Evolutionary conservation across 2,329 filamentous ascomycete species (phyloP).

Genomic region (Botrytis squamosa): DNA sequence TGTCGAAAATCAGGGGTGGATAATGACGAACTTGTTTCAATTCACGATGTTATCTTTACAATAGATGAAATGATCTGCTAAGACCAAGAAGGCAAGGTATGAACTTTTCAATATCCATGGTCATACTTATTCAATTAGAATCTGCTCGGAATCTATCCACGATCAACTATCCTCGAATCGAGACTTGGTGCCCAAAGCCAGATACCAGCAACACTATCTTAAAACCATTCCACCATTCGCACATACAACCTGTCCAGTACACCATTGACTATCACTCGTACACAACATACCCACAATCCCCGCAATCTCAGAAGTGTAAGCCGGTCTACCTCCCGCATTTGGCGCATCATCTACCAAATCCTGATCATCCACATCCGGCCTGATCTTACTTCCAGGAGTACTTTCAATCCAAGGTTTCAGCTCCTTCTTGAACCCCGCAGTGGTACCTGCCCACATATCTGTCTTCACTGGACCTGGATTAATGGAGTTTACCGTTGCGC

Average conservation of each 20-base stretch:
- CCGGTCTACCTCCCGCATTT: conserved; percentile 57
- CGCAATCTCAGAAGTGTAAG: conserved; percentile 68
- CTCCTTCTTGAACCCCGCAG: conserved; percentile 55
- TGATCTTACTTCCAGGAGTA: conserved; percentile 62
- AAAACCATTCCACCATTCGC: conserved; percentile 76
- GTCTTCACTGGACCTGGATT: conserved; percentile 65
- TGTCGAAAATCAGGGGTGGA: neutral
- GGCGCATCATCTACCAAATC: conserved; percentile 59
- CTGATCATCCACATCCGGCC: conserved; percentile 60
- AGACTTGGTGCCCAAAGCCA: neutral
- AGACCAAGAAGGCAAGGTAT: neutral
- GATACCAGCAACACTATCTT: neutral
- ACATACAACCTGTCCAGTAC: conserved; percentile 75
- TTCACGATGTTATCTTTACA: neutral
- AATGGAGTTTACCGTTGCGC: conserved; percentile 63
- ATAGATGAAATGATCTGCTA: neutral
- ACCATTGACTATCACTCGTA: conserved; percentile 69
- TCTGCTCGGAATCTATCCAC: neutral
- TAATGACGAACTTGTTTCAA: neutral
- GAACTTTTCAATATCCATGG: neutral
- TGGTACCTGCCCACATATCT: conserved; percentile 63
- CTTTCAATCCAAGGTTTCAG: conserved; percentile 61
- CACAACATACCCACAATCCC: conserved; percentile 77
- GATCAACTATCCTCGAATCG: neutral
- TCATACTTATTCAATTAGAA: neutral